Evolutionary conservation across 169 alveolate genomes (phyloP).

Genomic region (Eimeria sp.): DNA sequence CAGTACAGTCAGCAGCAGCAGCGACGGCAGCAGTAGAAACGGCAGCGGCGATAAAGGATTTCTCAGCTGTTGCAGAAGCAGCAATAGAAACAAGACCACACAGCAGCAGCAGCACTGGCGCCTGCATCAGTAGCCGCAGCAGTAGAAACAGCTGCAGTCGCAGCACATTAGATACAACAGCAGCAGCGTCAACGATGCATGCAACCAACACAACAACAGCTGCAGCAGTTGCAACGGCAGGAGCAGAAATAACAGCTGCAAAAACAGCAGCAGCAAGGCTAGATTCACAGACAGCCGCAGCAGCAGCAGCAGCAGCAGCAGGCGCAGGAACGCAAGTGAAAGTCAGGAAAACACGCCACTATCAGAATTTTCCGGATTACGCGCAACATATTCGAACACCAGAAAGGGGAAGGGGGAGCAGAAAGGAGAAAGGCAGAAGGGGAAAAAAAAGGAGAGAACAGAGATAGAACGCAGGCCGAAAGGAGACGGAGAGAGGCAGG

Average conservation of each 20-base stretch:
- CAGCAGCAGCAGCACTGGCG: too few species aligned
- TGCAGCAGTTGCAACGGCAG: too few species aligned
- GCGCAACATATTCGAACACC: neutral
- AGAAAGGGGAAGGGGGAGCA: neutral
- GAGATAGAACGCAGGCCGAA: neutral
- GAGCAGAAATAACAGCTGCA: too few species aligned
- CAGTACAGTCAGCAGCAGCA: neutral
- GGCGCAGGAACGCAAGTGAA: neutral
- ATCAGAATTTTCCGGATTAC: neutral
- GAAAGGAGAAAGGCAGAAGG: neutral
- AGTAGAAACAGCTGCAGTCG: too few species aligned
- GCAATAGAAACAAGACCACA: too few species aligned
- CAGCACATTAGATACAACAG: too few species aligned
- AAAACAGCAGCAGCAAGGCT: too few species aligned
- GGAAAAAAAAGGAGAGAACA: too few species aligned
- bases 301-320: neutral
- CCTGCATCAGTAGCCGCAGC: too few species aligned
- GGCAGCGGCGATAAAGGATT: neutral
- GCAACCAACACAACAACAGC: too few species aligned
- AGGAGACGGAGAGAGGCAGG: neutral
- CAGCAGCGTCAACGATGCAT: too few species aligned
- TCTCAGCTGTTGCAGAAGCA: neutral
- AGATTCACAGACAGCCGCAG: too few species aligned
- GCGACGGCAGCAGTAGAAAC: neutral
- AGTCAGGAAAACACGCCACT: neutral